Percentiles rank a stretch among this genome's conserved stretches.
Conservation (phyloP, 129 eudicot species). For the Tanacetum coccineum region DNA sequence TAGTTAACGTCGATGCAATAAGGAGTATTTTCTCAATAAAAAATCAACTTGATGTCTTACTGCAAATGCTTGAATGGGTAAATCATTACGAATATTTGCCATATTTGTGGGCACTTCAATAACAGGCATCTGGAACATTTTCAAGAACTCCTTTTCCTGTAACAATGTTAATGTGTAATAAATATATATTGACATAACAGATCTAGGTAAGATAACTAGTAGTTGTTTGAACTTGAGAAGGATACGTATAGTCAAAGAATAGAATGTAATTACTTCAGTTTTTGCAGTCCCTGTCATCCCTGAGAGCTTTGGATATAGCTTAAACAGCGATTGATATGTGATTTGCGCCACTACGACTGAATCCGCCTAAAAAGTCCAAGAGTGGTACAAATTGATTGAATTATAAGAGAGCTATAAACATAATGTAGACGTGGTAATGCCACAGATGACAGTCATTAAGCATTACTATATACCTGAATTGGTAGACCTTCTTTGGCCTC, state of each 20-base stretch:
- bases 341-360: constrained; percentile 93
- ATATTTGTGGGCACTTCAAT: constrained; percentile 98
- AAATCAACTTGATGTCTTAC: constrained; percentile 43
- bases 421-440: neutral
- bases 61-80: constrained; percentile 95
- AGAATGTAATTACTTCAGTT: constrained; percentile 70
- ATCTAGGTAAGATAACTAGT: neutral
- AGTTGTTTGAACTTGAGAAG: constrained; percentile 7
- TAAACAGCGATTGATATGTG: constrained; percentile 90
- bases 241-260: constrained; percentile 1
- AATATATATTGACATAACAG: constrained; percentile 1
- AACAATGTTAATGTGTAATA: constrained; percentile 16
- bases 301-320: constrained; percentile 95
- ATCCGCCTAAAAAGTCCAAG: constrained; percentile 62
- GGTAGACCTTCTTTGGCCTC: constrained; percentile 96
- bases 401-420: neutral
- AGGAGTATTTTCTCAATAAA: neutral
- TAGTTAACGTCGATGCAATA: constrained; percentile 3
- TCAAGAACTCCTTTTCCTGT: constrained; percentile 95
- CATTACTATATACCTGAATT: constrained; percentile 54
- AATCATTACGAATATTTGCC: constrained; percentile 82
- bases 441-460: constrained; percentile 9
- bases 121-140: constrained; percentile 93
- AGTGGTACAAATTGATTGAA: neutral
- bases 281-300: constrained; percentile 99